Conservation (phyloP, 257 asterid genomes). For the Salvia hispanica region DNA sequence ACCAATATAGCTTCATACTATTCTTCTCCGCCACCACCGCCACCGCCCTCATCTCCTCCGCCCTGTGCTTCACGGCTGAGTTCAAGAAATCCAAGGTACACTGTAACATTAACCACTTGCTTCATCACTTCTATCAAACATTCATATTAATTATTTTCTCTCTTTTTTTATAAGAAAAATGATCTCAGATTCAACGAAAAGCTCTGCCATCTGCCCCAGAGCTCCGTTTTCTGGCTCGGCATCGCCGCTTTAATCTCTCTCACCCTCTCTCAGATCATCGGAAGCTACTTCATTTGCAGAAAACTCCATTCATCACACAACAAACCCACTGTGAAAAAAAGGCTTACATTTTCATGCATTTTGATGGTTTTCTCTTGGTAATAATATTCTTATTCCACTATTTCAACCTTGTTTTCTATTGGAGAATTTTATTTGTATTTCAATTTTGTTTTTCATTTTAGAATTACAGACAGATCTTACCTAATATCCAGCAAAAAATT, state of each 20-base stretch:
- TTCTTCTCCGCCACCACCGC: constrained; percentile 29
- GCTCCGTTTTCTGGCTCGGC: constrained; percentile 56
- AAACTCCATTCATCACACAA: constrained; percentile 30
- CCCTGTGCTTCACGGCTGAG: constrained; percentile 70
- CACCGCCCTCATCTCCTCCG: constrained; percentile 53
- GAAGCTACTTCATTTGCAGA: constrained; percentile 49
- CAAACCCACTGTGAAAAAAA: constrained; percentile 30
- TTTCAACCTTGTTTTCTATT: too few relatives aligned
- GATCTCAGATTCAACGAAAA: constrained; percentile 64
- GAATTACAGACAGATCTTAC: too few relatives aligned
- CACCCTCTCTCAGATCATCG: constrained; percentile 47
- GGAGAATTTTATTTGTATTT: too few relatives aligned
- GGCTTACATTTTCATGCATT: constrained; percentile 40
- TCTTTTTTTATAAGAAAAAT: constrained; percentile 41
- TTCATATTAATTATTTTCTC: neutral
- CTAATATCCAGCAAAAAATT: too few relatives aligned
- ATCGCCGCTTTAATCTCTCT: constrained; percentile 48
- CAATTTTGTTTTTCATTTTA: too few relatives aligned
- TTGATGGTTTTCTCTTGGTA: constrained; percentile 52
- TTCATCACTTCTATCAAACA: neutral
- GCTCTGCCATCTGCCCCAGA: constrained; percentile 57
- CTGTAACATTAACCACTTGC: neutral
- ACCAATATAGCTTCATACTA: constrained; percentile 29
- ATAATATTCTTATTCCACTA: too few relatives aligned
- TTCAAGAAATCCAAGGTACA: constrained; percentile 66